These are phyloP conservation scores for Mangifera indica DNA, from an alignment of 345 rosid species.

Conservation along the genomic window DNA sequence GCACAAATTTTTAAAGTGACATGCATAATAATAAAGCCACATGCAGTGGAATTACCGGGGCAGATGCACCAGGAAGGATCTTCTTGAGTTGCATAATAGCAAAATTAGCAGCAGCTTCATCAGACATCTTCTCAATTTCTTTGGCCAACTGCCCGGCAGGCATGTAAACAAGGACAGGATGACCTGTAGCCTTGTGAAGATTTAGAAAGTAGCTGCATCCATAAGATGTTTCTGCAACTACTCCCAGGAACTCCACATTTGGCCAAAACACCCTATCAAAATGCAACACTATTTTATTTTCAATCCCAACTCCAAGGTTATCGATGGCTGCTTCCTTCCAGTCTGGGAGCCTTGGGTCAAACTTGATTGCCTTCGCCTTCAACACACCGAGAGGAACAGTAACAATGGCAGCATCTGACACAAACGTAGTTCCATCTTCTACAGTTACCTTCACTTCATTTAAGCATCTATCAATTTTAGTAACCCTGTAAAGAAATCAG, in stretches of 20 bases:
- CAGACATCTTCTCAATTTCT: conserved; percentile 96
- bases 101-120: conserved; percentile 87
- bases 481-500: conserved; percentile 50
- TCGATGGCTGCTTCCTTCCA: conserved; percentile 95
- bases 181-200: conserved; percentile 96
- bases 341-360: conserved; percentile 85
- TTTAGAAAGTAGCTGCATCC: conserved; percentile 92
- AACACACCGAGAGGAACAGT: conserved; percentile 89
- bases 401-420: conserved; percentile 78
- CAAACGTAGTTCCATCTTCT: conserved; percentile 65
- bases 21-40: neutral
- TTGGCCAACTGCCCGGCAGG: conserved; percentile 96
- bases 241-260: conserved; percentile 94
- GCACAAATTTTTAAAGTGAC: neutral
- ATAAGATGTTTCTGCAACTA: conserved; percentile 85
- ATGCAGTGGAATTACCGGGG: conserved; percentile 43
- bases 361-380: conserved; percentile 57
- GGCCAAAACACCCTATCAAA: conserved; percentile 96
- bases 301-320: conserved; percentile 87
- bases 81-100: conserved; percentile 79
- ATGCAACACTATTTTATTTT: conserved; percentile 78
- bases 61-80: conserved; percentile 78
- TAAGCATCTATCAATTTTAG: conserved; percentile 56
- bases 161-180: conserved; percentile 88
- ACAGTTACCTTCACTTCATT: conserved; percentile 82